Evolutionary conservation across 768 basidiomycete species (phyloP).

Genomic region (Pleurotus citrinopileatus): DNA sequence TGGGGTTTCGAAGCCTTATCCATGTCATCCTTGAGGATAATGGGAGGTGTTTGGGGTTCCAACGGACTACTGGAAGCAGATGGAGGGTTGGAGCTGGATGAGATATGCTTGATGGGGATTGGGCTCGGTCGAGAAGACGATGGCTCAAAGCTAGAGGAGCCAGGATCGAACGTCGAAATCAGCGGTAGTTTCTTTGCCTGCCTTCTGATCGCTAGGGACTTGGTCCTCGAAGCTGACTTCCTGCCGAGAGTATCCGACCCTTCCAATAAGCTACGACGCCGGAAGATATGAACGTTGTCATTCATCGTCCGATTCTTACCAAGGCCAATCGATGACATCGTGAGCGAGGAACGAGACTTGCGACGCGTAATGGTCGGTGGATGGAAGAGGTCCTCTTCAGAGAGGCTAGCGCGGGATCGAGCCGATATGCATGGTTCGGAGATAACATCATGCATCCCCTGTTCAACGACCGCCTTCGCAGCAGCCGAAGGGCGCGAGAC

Average conservation of each 20-base stretch:
- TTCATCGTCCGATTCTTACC: conserved; percentile 61
- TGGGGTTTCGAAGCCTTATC: conserved; percentile 25
- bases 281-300: conserved; percentile 67
- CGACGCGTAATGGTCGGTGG: conserved; percentile 35
- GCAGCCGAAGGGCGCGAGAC: conserved; percentile 65
- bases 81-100: conserved; percentile 12
- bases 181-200: conserved; percentile 30
- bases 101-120: conserved; percentile 9
- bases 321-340: conserved; percentile 56
- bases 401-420: conserved; percentile 60
- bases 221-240: conserved; percentile 21
- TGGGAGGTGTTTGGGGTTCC: conserved; percentile 13
- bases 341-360: conserved; percentile 33
- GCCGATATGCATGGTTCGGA: conserved; percentile 71
- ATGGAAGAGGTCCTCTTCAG: conserved; percentile 64
- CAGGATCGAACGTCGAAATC: conserved; percentile 4
- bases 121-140: conserved; percentile 16
- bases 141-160: conserved; percentile 15
- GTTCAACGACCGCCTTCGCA: conserved; percentile 71
- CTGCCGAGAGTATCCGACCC: conserved; percentile 24
- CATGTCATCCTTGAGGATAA: conserved; percentile 14
- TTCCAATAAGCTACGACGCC: conserved; percentile 49
- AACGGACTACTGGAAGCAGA: conserved; percentile 13
- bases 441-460: conserved; percentile 76
- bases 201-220: conserved; percentile 20